Percentiles rank a stretch among this genome's conserved stretches.
phyloP scores from a whole-genome alignment of 2,329 filamentous ascomycete species.

The Lomentospora prolificans region DNA sequence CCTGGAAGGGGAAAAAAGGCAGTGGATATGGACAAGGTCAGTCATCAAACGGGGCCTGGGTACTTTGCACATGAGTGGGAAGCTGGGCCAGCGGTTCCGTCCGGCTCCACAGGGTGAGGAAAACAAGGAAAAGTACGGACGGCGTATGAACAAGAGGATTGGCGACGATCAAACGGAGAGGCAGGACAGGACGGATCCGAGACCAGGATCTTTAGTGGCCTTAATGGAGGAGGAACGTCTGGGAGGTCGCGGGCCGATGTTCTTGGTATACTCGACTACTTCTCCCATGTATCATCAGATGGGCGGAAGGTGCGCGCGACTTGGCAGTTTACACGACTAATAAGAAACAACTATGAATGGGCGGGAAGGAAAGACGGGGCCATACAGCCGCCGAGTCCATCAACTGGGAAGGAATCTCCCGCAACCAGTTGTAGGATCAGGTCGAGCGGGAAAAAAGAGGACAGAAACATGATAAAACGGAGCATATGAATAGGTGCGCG shows the following conservation, averaged over 20 bases:
- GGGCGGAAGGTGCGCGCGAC: background rate
- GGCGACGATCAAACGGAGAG: background rate
- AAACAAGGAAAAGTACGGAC: background rate
- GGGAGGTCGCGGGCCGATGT: background rate
- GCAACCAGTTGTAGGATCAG: background rate
- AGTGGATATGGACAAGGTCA: no score
- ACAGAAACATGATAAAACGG: background rate
- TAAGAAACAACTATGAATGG: background rate
- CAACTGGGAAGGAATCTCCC: background rate
- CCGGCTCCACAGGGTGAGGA: no score
- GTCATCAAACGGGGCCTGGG: no score
- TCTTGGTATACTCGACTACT: no score
- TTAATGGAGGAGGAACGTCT: background rate
- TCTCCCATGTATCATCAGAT: no score
- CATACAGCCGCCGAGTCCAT: background rate
- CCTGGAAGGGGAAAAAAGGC: background rate
- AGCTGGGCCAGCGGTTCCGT: background rate
- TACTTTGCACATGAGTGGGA: no score
- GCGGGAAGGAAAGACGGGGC: background rate
- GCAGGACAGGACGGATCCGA: background rate
- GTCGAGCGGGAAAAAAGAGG: background rate
- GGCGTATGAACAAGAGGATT: background rate
- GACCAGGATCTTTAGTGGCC: background rate
- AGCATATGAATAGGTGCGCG: background rate
- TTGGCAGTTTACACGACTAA: background rate